Base-by-base conservation (phyloP, 108 stramenopile species). In the Craspedostauros australis region DNA sequence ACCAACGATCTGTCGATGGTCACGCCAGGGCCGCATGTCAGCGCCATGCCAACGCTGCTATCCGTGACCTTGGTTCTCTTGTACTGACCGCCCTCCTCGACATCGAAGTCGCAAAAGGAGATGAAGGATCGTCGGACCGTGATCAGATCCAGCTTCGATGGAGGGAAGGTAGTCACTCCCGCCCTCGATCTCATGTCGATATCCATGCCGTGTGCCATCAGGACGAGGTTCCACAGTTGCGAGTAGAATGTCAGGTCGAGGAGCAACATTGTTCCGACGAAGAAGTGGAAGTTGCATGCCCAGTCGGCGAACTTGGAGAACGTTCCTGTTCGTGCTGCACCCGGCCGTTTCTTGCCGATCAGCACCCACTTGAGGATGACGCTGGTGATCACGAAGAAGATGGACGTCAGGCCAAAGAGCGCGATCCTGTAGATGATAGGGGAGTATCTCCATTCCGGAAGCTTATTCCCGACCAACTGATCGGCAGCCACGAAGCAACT, bases 141-240 rank as follows among this genome's bases (percentile, higher is more conserved):
- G 33, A 52, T 37, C 3, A 52, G 50, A 52, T 52, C 50, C 18
- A 52, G 33, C 32, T 52, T 52, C 33, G 33, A 37, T 4, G 50
- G 50, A 6, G 6, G 8, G 12, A 52, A 37, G 4, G 4, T 32
- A 6, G n/a, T 18, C 5, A n/a, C n/a, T n/a, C n/a, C n/a, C n/a
- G n/a, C n/a, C 5, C 12, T 32, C 19, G 50, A 37, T 5, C 15
- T 14, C 15, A 37, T 15, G 12, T 52, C 50, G 22, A 52, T 52
- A 22, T 52, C 36, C 32, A 52, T 34, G 4, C 50, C 50, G 4
- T 37, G 50, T 4, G 22, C 16, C 34, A 37, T 34, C n/a, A 52
- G 34, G 37, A 37, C 15, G 14, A 52, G 14, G 37, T 52, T 52
- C 32, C 30, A 34, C 32, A 52, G 4, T 4, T 12, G 30, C 4